Conservation (phyloP, 441 rosid genomes). For the Syzygium syzygioides region DNA sequence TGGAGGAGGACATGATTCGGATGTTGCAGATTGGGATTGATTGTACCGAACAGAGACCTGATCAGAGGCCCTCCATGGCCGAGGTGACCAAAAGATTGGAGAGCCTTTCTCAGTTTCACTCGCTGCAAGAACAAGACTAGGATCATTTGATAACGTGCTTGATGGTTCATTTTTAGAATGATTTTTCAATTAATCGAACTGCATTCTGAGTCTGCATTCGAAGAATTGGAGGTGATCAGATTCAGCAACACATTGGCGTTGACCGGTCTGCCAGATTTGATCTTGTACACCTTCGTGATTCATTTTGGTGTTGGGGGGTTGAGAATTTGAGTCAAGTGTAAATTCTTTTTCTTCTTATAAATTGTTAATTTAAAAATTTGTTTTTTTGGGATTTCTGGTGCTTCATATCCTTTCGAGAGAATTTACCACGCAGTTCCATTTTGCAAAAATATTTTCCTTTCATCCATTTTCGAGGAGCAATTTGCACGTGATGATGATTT, state of each 20-base stretch:
- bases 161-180: background rate
- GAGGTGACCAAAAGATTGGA: background rate
- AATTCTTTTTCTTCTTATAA: background rate
- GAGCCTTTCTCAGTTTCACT: background rate
- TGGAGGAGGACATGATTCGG: slow-evolving; percentile 2
- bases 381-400: background rate
- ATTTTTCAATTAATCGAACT: background rate
- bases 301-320: background rate
- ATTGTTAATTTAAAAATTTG: background rate
- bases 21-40: slow-evolving; percentile 7
- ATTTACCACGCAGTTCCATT: background rate
- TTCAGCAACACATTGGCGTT: background rate
- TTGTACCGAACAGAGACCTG: background rate
- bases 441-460: background rate
- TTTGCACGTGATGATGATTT: background rate
- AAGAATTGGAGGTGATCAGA: background rate
- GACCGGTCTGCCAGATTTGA: too few species aligned
- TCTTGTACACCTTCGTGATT: too few species aligned
- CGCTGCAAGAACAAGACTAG: background rate
- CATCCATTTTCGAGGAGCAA: background rate
- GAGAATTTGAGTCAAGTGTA: background rate
- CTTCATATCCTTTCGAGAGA: background rate
- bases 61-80: slow-evolving; percentile 5
- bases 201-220: background rate
- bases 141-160: background rate